Evolutionary conservation across 1,284 basidiomycete genomes (phyloP), one percentile per base, ranked within the genome.

Genomic region (Trichosporon sp.): DNA sequence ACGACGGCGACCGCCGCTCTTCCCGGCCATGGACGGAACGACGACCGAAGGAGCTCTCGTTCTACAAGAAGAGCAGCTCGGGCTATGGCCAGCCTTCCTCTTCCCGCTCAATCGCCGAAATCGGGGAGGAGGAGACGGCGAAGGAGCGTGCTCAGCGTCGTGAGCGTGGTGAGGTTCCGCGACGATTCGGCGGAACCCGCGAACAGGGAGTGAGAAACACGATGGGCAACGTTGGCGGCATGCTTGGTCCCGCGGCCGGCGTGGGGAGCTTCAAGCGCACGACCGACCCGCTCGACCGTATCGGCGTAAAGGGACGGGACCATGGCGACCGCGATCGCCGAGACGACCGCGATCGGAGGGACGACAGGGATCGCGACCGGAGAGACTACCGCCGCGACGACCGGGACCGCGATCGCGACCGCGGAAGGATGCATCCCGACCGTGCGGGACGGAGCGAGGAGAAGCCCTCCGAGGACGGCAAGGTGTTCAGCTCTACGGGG

Each of bases 191-290:
- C 19, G 81, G 82, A 1, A 78, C 77, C 32, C 73, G 83, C 63
- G 80, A 82, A 66, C 79, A 81, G 64, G 81, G 80, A 21, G 81
- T 82, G 56, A 71, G 82, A 54, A 82, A 82, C 73, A 81, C 82
- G 46, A 81, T 82, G 82, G 77, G 76, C 35, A 78, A 75, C 32
- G 73, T 78, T 21, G 32, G 68, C 56, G 63, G 48, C 14, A 54
- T 38, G 31, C 26, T 38, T 0, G 75, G 73, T 16, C 73, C 75
- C 26, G 38, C 67, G 0, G 76, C 71, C 0, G 74, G 72, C 21
- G 73, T 79, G 70, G 80, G 79, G 31, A 81, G 78, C 61, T 71
- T 81, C 38, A 78, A 76, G 68, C 68, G 80, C 7, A 71, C 72
- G 10, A 73, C 59, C 3, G 81, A 81, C 73, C 80, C 81, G 19